Evolutionary conservation across 2,329 filamentous ascomycete genomes (phyloP).

Genomic region (Teratosphaeria gauchensis): DNA sequence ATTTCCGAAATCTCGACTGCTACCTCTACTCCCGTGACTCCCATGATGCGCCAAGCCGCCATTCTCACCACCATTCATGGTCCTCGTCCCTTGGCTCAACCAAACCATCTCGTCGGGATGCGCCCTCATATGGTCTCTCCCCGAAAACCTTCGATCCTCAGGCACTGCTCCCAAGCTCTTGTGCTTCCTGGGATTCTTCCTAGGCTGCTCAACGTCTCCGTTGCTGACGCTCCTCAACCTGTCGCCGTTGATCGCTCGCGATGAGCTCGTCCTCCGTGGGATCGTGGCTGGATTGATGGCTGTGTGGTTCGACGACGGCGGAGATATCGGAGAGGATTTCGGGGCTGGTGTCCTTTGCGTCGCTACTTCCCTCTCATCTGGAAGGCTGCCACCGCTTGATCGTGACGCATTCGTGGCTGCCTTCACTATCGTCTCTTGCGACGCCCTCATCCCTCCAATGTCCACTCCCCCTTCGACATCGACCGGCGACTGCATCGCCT

Average conservation of each 20-base stretch:
- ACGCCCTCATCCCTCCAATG: not conserved
- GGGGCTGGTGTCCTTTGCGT: not conserved
- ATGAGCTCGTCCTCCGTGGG: conserved; percentile 64
- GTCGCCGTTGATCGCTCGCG: conserved; percentile 36
- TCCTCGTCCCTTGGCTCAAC: conserved; percentile 16
- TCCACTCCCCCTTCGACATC: not conserved
- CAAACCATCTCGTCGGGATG: conserved; percentile 20
- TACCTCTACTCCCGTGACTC: not conserved
- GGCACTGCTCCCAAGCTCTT: conserved; percentile 15
- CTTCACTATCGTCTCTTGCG: not conserved
- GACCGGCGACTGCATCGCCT: not conserved
- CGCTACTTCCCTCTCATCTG: not conserved
- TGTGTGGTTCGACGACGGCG: not conserved
- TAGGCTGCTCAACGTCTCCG: conserved; percentile 1
- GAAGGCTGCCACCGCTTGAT: not conserved
- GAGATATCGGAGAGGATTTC: not conserved
- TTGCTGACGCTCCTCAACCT: conserved; percentile 12
- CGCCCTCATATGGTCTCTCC: conserved; percentile 2
- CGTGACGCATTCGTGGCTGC: not conserved
- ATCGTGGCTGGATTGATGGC: conserved; percentile 37
- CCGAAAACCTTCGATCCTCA: conserved; percentile 10
- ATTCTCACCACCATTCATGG: conserved; percentile 11
- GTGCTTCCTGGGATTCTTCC: conserved; percentile 12
- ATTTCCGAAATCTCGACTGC: not conserved
- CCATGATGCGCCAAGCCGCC: conserved; percentile 18